Percentiles rank a stretch among this genome's conserved stretches.
These are phyloP conservation scores for Fusarium illudens DNA, from an alignment of 2,329 filamentous ascomycete genomes.

Conservation along the genomic window DNA sequence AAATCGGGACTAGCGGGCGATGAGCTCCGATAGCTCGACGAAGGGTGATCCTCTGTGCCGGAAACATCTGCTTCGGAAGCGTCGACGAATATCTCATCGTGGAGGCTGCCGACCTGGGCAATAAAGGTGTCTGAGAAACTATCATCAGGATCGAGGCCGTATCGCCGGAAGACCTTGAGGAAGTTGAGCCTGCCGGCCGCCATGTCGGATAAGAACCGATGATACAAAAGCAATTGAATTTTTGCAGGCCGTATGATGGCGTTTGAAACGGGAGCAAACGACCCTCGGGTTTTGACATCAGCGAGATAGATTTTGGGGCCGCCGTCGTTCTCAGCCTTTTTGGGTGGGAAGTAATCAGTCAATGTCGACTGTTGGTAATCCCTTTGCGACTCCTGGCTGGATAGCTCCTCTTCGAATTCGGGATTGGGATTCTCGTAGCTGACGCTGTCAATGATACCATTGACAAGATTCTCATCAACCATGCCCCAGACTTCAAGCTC, in stretches of 20 bases:
- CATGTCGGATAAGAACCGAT: constrained; percentile 81
- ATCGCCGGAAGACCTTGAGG: constrained; percentile 72
- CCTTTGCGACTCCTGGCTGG: constrained; percentile 44
- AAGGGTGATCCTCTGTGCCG: constrained; percentile 13
- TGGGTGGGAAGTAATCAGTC: constrained; percentile 51
- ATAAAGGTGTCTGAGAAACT: constrained; percentile 83
- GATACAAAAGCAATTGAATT: constrained; percentile 91
- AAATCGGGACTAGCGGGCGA: constrained; percentile 44
- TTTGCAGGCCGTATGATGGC: constrained; percentile 78
- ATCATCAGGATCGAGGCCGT: constrained; percentile 70
- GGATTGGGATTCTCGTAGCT: constrained; percentile 79
- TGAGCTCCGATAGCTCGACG: constrained; percentile 30
- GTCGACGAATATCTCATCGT: constrained; percentile 71
- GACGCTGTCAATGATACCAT: constrained; percentile 88
- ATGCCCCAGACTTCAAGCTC: constrained; percentile 88
- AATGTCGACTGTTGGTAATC: constrained; percentile 50
- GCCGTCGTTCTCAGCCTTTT: constrained; percentile 3
- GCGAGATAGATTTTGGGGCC: constrained; percentile 71
- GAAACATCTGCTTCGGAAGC: constrained; percentile 46
- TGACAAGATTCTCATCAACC: constrained; percentile 82
- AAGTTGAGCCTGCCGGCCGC: constrained; percentile 77
- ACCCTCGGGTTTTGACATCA: constrained; percentile 86
- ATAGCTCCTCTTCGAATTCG: constrained; percentile 69
- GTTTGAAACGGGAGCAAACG: constrained; percentile 69
- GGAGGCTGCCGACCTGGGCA: constrained; percentile 73